Percentiles rank a stretch among this genome's conserved stretches.
Conservation (phyloP, 169 alveolate genomes). For the Theileria sp. region DNA sequence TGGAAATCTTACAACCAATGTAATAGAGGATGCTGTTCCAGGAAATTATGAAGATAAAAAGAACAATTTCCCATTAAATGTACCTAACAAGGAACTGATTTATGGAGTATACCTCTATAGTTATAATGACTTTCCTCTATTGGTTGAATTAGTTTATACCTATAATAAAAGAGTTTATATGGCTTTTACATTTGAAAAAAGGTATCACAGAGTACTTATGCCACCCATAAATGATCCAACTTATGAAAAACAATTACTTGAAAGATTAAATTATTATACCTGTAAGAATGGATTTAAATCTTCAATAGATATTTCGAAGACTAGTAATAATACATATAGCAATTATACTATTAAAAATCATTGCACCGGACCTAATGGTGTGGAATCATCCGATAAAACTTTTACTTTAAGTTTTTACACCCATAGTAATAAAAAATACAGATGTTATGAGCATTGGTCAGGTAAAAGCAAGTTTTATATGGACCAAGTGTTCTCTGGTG, state of each 20-base stretch:
- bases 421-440: not conserved
- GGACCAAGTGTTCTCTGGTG: not conserved
- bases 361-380: not conserved
- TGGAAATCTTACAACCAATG: not conserved
- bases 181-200: not conserved
- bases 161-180: not conserved
- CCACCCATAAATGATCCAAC: not conserved
- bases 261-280: not conserved
- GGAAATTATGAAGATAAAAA: not conserved
- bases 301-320: not conserved
- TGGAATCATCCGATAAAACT: not conserved
- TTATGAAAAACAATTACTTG: not conserved
- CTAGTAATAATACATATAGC: not conserved
- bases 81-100: not conserved
- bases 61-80: not conserved
- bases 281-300: conserved; percentile 1
- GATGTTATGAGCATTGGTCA: not conserved
- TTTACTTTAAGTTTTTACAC: not conserved
- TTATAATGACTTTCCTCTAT: not conserved
- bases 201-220: not conserved
- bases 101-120: not conserved
- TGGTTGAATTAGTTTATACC: not conserved
- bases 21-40: not conserved
- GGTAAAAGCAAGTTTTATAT: not conserved
- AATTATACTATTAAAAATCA: not conserved